Evolutionary conservation across 2,329 filamentous ascomycete genomes (phyloP).

Genomic region (Teratosphaeria zuluensis): DNA sequence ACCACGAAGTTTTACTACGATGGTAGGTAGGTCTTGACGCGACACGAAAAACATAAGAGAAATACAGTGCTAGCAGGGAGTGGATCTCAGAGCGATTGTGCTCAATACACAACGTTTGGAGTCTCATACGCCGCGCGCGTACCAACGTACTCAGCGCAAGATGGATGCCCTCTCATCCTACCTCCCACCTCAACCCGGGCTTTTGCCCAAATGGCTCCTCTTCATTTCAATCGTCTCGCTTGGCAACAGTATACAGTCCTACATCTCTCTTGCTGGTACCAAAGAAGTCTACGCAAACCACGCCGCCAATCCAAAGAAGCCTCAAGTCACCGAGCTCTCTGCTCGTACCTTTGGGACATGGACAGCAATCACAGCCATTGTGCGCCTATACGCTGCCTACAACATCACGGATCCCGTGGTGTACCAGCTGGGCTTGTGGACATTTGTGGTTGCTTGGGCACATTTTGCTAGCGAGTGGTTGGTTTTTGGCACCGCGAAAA

Average conservation of each 20-base stretch:
- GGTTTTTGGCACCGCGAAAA: conserved; percentile 64
- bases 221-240: conserved; percentile 70
- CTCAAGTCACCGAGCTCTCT: conserved; percentile 57
- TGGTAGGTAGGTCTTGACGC: neutral
- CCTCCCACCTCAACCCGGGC: conserved; percentile 39
- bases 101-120: neutral
- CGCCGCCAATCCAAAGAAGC: conserved; percentile 29
- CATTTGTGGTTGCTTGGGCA: conserved; percentile 64
- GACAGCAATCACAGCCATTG: conserved; percentile 67
- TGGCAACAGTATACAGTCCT: conserved; percentile 77
- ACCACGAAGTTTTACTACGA: neutral
- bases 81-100: neutral
- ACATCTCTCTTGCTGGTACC: conserved; percentile 69
- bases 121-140: neutral
- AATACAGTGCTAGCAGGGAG: neutral
- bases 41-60: neutral
- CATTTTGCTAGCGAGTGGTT: conserved; percentile 78
- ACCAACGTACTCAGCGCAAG: neutral
- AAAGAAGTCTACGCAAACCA: conserved; percentile 73
- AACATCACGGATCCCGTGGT: conserved; percentile 61
- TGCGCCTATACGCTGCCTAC: conserved; percentile 77
- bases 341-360: conserved; percentile 79
- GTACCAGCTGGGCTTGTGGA: conserved; percentile 75
- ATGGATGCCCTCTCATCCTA: conserved; percentile 23
- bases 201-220: conserved; percentile 56